Base-by-base conservation (phyloP, 1,139 yeast genomes). In the Suhomyces chickasaworum region DNA sequence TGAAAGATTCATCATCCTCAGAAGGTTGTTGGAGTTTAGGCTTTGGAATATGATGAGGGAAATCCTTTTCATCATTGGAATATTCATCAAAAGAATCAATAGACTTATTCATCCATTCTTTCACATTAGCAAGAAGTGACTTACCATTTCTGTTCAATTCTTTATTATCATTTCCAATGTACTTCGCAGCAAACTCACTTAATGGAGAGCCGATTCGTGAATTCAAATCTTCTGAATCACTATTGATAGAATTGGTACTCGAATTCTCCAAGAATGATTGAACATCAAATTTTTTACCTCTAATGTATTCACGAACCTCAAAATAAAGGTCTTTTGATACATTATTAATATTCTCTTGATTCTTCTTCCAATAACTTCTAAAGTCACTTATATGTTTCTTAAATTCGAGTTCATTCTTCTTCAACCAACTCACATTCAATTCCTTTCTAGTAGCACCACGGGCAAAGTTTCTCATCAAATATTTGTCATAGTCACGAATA, bases 371-470 rank as follows among this genome's bases (percentile, higher is more conserved):
- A 62, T 89, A 85, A 9, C 83, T 81, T 57, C 97, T 78, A 70
- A 93, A 91, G 56, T 90, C 97, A 53, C 74, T 81, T 51, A 93
- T 86, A 61, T 91, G 97, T 57, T 91, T 88, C 66, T 89, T 89
- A 68, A 93, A 80, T 55, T 93, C 99, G 56, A 93, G 77, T 69
- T 93, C 99, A 67, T 93, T 93, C 70, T 93, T 93, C 71, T 93
- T 93, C 59, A 93, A 76, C 98, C 99, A 93, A 41, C 96, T 87
- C 20, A 93, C 98, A 63, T 93, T 93, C 58, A 93, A 80, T 61
- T 93, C 99, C 65, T 93, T 89, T 62, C 99, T 80, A 3, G 97
- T 88, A 8, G 97, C 98, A 44, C 99, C 99, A 54, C 99, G 81
- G 10, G 97, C 97, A 68, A 93, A 93, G 69, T 93, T 93, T 64